phyloP scores from a whole-genome alignment of 768 basidiomycete genomes.

The Lactifluus hygrophoroides region DNA sequence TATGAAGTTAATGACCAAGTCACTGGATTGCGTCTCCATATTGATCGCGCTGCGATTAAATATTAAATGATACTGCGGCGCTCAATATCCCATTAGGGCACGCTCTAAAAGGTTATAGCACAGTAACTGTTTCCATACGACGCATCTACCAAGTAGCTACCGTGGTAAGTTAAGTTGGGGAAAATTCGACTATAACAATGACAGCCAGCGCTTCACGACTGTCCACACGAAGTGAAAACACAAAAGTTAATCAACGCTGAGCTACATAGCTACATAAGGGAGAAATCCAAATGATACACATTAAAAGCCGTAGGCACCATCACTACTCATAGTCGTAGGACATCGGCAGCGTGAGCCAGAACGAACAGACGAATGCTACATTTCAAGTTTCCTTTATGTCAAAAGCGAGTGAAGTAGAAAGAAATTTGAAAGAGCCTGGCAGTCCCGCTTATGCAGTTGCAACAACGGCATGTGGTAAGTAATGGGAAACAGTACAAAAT shows the following conservation, averaged over 20 bases:
- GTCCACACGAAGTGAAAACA: neutral
- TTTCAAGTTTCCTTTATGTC: conserved; percentile 1
- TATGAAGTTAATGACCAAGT: neutral
- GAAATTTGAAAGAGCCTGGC: neutral
- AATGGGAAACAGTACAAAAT: neutral
- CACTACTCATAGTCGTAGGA: neutral
- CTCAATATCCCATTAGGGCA: neutral
- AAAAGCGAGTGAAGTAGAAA: neutral
- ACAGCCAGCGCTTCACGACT: neutral
- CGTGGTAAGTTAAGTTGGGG: too few species aligned
- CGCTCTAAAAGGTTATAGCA: neutral
- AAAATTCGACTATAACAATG: neutral
- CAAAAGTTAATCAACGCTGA: neutral
- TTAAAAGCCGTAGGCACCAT: neutral
- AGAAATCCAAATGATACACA: conserved; percentile 1
- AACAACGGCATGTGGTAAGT: neutral
- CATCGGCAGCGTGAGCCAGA: neutral
- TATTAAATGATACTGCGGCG: too few species aligned
- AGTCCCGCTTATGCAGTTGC: neutral
- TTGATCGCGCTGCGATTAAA: neutral
- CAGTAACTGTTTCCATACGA: neutral
- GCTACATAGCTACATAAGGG: neutral
- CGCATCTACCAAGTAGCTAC: too few species aligned
- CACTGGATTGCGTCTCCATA: neutral
- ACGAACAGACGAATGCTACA: conserved; percentile 10